phyloP scores from a whole-genome alignment of 2,329 filamentous ascomycete species.

The Aspergillus sp. region DNA sequence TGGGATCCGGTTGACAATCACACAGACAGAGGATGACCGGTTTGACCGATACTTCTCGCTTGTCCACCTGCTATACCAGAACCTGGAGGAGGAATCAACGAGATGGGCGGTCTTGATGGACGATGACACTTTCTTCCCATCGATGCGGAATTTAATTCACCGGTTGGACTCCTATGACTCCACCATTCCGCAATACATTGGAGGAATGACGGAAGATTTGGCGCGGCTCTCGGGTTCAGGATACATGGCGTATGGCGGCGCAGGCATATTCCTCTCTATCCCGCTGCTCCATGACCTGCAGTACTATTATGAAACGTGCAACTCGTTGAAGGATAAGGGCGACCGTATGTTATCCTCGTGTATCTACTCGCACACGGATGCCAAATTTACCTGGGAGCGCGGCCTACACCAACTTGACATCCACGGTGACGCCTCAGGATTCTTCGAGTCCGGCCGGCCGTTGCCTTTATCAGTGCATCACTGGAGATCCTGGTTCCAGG shows the following conservation, averaged over 20 bases:
- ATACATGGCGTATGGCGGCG: constrained; percentile 59
- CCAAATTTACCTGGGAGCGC: constrained; percentile 51
- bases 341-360: constrained; percentile 57
- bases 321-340: constrained; percentile 43
- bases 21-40: constrained; percentile 20
- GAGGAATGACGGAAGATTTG: constrained; percentile 55
- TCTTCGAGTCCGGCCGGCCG: constrained; percentile 55
- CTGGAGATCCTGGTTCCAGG: constrained; percentile 21
- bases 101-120: constrained; percentile 57
- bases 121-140: constrained; percentile 62
- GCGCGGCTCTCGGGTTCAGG: constrained; percentile 50
- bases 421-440: constrained; percentile 52
- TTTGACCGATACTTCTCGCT: constrained; percentile 55
- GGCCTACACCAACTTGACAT: constrained; percentile 58
- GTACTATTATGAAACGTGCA: constrained; percentile 48
- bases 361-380: constrained; percentile 51
- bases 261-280: constrained; percentile 55
- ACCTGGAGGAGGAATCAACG: constrained; percentile 33
- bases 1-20: constrained; percentile 39
- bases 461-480: constrained; percentile 39
- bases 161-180: constrained; percentile 48
- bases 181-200: constrained; percentile 51
- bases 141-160: constrained; percentile 47
- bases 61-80: constrained; percentile 46
- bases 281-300: constrained; percentile 50